Evolutionary conservation across 1,284 basidiomycete species (phyloP).

Genomic region (Tilletia setariae): DNA sequence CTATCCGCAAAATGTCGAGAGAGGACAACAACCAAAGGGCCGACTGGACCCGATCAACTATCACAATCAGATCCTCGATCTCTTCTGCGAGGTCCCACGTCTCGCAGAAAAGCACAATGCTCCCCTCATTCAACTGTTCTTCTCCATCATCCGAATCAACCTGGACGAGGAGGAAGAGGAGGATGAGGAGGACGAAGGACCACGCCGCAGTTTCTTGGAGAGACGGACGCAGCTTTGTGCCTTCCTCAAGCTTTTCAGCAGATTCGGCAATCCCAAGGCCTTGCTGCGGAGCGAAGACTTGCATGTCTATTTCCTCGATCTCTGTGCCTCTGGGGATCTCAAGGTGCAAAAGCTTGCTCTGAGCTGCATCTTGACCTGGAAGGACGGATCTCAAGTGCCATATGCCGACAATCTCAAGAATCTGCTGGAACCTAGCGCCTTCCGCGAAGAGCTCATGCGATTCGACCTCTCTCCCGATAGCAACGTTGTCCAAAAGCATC

Average conservation of each 20-base stretch:
- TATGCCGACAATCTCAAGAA: conserved; percentile 69
- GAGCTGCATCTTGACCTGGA: conserved; percentile 79
- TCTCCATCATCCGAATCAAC: conserved; percentile 30
- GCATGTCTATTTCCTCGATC: conserved; percentile 66
- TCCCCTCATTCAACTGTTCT: conserved; percentile 38
- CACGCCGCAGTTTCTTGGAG: conserved; percentile 25
- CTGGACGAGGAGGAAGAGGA: conserved; percentile 26
- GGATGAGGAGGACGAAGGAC: conserved; percentile 7
- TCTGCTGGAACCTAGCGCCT: conserved; percentile 79
- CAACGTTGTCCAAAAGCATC: conserved; percentile 63
- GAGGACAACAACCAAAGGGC: conserved; percentile 29
- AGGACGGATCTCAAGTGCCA: conserved; percentile 66
- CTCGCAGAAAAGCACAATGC: conserved; percentile 42
- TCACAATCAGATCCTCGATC: conserved; percentile 41
- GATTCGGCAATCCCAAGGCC: conserved; percentile 86
- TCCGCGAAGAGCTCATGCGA: conserved; percentile 79
- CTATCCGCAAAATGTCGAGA: not conserved
- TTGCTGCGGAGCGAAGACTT: conserved; percentile 70
- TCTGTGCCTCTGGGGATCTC: conserved; percentile 83
- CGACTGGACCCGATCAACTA: conserved; percentile 45
- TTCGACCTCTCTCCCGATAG: conserved; percentile 57
- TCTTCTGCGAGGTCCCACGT: conserved; percentile 30
- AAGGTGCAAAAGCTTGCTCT: conserved; percentile 74
- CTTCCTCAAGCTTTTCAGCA: conserved; percentile 78
- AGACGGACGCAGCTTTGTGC: conserved; percentile 51